Conservation (phyloP, 1,284 basidiomycete species). For the Ceratobasidium sp. region DNA sequence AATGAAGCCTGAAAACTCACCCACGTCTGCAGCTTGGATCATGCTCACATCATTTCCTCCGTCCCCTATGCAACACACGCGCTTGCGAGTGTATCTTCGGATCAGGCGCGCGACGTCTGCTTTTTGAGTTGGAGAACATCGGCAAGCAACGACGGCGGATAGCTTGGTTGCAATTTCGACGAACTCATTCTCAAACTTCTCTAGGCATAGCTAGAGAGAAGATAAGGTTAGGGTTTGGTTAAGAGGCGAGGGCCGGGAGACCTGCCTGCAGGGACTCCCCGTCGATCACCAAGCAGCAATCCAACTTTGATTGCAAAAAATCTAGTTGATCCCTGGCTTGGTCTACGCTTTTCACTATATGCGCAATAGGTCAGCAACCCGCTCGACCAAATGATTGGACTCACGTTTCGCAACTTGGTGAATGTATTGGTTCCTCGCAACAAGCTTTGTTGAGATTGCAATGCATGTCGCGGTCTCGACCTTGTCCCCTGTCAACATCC, state of each 20-base stretch:
- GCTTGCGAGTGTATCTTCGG: conserved; percentile 87
- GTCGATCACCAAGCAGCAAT: conserved; percentile 98
- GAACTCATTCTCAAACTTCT: conserved; percentile 92
- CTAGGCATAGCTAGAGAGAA: conserved; percentile 77
- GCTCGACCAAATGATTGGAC: conserved; percentile 52
- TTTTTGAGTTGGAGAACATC: conserved; percentile 98
- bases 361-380: neutral
- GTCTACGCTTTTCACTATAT: conserved; percentile 81
- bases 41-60: conserved; percentile 96
- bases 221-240: neutral
- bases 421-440: conserved; percentile 96
- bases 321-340: conserved; percentile 91
- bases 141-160: conserved; percentile 95
- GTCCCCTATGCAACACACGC: conserved; percentile 97
- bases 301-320: conserved; percentile 92
- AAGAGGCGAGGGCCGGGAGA: neutral
- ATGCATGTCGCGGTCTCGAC: conserved; percentile 99
- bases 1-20: conserved; percentile 69
- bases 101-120: conserved; percentile 96
- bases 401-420: conserved; percentile 94
- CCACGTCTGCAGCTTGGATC: conserved; percentile 95
- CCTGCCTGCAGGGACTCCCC: conserved; percentile 92
- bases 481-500: conserved; percentile 99
- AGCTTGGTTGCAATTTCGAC: conserved; percentile 96
- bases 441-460: conserved; percentile 96